Evolutionary conservation across 2,329 filamentous ascomycete genomes (phyloP).

Genomic region (Hypomyces perniciosus): DNA sequence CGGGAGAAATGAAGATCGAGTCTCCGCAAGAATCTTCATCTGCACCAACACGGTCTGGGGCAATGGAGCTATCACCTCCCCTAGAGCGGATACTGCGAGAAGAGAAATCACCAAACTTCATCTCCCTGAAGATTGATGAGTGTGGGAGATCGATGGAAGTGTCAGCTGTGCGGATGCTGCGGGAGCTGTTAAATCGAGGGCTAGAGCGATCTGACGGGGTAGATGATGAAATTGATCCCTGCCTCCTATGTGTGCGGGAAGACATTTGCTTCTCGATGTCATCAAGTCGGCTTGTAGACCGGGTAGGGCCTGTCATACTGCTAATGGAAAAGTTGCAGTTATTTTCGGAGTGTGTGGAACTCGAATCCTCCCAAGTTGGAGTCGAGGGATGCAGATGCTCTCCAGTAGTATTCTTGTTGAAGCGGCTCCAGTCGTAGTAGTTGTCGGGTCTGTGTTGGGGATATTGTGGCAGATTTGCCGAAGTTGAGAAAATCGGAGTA

Average conservation of each 20-base stretch:
- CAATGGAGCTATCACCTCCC: constrained; percentile 6
- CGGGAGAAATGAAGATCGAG: constrained; percentile 12
- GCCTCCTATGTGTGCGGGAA: constrained; percentile 3
- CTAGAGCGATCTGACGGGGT: constrained; percentile 7
- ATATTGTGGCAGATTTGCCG: constrained; percentile 3
- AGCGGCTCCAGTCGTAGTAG: constrained; percentile 8
- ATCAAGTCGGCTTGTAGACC: background rate
- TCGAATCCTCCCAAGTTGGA: constrained; percentile 4
- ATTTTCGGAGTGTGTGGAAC: constrained; percentile 2
- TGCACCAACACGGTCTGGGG: background rate
- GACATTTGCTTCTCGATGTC: background rate
- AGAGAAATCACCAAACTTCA: constrained; percentile 3
- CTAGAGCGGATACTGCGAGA: constrained; percentile 7
- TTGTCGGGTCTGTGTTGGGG: constrained; percentile 7
- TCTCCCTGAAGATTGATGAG: constrained; percentile 4
- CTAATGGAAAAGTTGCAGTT: constrained; percentile 2
- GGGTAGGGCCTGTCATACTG: background rate
- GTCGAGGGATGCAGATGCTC: background rate
- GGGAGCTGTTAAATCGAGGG: constrained; percentile 1
- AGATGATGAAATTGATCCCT: constrained; percentile 9
- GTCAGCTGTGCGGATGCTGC: constrained; percentile 10
- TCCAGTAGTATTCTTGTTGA: constrained; percentile 1
- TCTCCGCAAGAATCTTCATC: constrained; percentile 11
- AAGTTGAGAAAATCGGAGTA: background rate
- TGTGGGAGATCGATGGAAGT: constrained; percentile 12